phyloP scores from a whole-genome alignment of 176 grass and related monocot genomes.

The Eremochloa ophiuroides region DNA sequence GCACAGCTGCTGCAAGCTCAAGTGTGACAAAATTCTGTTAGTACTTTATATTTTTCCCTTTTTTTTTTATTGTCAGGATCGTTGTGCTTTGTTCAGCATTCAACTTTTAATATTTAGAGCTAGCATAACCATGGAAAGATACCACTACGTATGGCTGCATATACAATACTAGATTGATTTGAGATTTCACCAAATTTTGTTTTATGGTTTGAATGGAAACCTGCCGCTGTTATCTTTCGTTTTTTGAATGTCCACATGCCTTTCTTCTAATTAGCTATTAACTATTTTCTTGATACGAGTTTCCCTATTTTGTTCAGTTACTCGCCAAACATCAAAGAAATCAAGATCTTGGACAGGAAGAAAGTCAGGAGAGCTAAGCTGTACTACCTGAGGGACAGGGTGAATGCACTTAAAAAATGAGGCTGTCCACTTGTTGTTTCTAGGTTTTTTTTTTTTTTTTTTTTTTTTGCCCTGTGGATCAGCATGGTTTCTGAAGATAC shows the following conservation, averaged over 20 bases:
- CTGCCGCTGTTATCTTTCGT: not conserved
- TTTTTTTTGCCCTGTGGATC: not conserved
- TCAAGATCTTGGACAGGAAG: conserved; percentile 88
- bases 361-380: conserved; percentile 87
- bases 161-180: not conserved
- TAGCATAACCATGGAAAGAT: not conserved
- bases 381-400: conserved; percentile 91
- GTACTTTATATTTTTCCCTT: not conserved
- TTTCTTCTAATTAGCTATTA: not conserved
- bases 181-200: not conserved
- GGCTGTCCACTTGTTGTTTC: not conserved
- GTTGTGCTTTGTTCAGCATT: not conserved
- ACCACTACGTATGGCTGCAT: not conserved
- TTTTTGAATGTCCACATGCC: not conserved
- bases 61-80: not conserved
- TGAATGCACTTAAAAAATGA: conserved; percentile 86
- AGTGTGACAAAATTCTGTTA: no score
- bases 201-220: not conserved
- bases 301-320: conserved; percentile 42
- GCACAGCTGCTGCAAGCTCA: no score
- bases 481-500: not conserved
- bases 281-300: conserved; percentile 1
- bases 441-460: not conserved
- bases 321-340: conserved; percentile 90
- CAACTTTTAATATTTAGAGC: not conserved